Percentiles rank a stretch among this genome's conserved stretches.
Evolutionary conservation across 768 basidiomycete genomes (phyloP).

Genomic region (Rhodotorula diobovata): DNA sequence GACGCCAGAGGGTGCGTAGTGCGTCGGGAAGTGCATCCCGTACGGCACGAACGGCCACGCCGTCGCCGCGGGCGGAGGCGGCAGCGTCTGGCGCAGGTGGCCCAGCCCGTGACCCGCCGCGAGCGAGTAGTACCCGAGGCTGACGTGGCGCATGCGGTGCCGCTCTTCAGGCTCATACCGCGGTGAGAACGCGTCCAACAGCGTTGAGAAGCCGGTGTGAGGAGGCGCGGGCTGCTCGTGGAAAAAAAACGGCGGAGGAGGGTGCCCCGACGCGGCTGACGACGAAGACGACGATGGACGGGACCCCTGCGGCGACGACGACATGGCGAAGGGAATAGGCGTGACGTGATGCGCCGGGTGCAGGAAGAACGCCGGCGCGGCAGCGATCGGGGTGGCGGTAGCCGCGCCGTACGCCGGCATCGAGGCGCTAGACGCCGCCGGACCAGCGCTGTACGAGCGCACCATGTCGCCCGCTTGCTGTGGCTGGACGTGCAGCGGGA

Average conservation of each 20-base stretch:
- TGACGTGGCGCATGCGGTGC: background rate
- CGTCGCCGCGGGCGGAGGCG: background rate
- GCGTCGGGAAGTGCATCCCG: background rate
- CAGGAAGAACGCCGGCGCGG: background rate
- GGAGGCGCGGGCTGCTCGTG: background rate
- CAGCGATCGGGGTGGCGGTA: background rate
- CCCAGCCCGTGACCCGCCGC: slow-evolving; percentile 26
- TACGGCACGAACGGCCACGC: background rate
- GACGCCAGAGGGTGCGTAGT: background rate
- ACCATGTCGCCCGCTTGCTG: background rate
- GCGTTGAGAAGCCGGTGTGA: background rate
- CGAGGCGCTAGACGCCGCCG: background rate
- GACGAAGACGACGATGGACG: slow-evolving; percentile 19
- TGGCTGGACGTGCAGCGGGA: background rate
- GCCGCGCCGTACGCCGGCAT: no score
- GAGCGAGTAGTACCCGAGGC: slow-evolving; percentile 30
- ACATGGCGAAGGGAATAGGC: background rate
- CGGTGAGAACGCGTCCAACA: slow-evolving; percentile 22
- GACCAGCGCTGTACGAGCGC: slow-evolving; percentile 1
- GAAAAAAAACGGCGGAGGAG: background rate
- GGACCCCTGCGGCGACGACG: background rate
- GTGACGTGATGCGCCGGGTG: slow-evolving; percentile 1
- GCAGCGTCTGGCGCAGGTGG: slow-evolving; percentile 7
- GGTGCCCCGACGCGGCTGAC: background rate
- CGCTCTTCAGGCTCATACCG: slow-evolving; percentile 10